These are phyloP conservation scores for Xerocomus nothofagi DNA, from an alignment of 1,284 basidiomycete genomes.

Conservation along the genomic window DNA sequence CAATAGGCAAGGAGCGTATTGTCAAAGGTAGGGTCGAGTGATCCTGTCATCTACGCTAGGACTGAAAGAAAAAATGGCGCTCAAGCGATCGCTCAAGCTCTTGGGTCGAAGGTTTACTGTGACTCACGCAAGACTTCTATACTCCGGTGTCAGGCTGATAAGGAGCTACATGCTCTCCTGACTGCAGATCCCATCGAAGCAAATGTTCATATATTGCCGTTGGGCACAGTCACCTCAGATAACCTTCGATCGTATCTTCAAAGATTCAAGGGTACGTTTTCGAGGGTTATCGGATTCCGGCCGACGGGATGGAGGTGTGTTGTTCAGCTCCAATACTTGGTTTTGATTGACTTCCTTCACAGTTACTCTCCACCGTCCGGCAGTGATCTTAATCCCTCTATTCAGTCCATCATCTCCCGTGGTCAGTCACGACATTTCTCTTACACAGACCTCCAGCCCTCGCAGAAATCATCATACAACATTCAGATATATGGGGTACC, in stretches of 20 bases:
- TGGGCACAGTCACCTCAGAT: constrained; percentile 79
- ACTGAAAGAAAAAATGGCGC: background rate
- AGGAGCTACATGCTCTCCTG: constrained; percentile 78
- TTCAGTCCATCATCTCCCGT: constrained; percentile 65
- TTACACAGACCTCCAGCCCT: constrained; percentile 64
- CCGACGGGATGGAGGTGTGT: constrained; percentile 95
- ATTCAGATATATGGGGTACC: constrained; percentile 87
- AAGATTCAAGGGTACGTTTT: constrained; percentile 73
- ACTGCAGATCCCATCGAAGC: constrained; percentile 77
- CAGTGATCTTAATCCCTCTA: constrained; percentile 57
- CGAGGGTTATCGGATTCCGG: constrained; percentile 78
- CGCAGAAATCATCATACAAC: constrained; percentile 67
- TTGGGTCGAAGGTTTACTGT: constrained; percentile 89
- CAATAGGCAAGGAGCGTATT: constrained; percentile 95
- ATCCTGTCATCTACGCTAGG: background rate
- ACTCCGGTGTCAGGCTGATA: constrained; percentile 78
- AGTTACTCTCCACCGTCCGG: constrained; percentile 77
- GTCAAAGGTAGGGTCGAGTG: constrained; percentile 72
- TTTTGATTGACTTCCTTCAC: constrained; percentile 3
- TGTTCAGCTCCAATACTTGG: background rate
- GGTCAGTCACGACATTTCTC: constrained; percentile 70
- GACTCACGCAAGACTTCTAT: constrained; percentile 81
- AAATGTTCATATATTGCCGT: constrained; percentile 83
- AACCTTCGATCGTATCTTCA: constrained; percentile 78
- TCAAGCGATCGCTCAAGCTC: constrained; percentile 78